Evolutionary conservation across 495 filamentous ascomycete species (phyloP), one percentile per base, ranked within the genome.

Genomic region (Penicillium canariense): DNA sequence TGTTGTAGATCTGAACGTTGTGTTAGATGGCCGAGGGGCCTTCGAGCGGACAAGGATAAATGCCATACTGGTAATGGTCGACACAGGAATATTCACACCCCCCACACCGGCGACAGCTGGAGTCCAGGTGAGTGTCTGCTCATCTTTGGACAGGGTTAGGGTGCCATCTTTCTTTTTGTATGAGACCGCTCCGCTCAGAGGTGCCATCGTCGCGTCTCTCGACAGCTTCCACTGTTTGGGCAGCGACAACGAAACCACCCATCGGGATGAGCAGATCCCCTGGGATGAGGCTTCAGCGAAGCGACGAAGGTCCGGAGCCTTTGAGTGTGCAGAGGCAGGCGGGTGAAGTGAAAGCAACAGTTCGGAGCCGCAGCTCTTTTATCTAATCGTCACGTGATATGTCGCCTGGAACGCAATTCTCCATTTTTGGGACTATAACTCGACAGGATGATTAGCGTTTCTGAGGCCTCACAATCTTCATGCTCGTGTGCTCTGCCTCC

Each of bases 141-240:
- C 76, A 73, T 93, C 87, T 30, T 78, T 74, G 25, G 87, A 79
- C 46, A 96, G 74, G 42, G 81, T 81, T 65, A 98, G 77, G 61
- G 81, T 83, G 67, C 94, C 94, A 78, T 97, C 91, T 75, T 93
- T 91, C 79, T 98, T 98, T 76, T 96, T 97, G 80, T 93, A 97
- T 48, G 84, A 78, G 52, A 90, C 87, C 54, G 81, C 80, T 63
- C 84, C 89, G 69, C 81, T 83, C 49, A 81, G 81, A 68, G 85
- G 74, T 66, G 86, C 71, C 73, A 77, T 77, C 62, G 66, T 74
- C 63, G 60, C 63, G 62, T 58, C 61, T 66, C 60, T 73, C 59
- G 65, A 69, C 70, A 69, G 71, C 68, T 66, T 71, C 66, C 74
- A 76, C 72, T 73, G 68, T 75, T 62, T 70, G 67, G 54, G 60